These are phyloP conservation scores for Colletotrichum tropicale DNA, from an alignment of 2,329 filamentous ascomycete genomes.

Conservation along the genomic window DNA sequence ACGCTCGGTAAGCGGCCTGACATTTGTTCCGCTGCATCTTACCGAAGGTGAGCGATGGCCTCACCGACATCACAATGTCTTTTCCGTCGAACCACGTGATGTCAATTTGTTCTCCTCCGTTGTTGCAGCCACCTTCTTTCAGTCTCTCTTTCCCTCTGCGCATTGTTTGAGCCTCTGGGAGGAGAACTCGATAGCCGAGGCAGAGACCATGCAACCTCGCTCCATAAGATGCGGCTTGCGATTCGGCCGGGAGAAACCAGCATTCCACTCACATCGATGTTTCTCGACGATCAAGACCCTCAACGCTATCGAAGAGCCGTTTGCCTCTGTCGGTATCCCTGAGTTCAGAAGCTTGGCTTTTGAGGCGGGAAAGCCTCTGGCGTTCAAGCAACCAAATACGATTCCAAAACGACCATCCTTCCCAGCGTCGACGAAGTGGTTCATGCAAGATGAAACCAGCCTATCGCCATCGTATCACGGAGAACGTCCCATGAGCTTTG, in stretches of 20 bases:
- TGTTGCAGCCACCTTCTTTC: not conserved
- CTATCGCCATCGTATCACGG: not conserved
- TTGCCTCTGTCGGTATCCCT: not conserved
- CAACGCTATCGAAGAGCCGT: not conserved
- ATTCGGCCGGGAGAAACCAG: not conserved
- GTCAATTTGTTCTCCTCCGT: not conserved
- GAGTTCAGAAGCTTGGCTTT: slow-evolving; percentile 7
- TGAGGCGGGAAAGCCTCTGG: slow-evolving; percentile 14
- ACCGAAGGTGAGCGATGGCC: not conserved
- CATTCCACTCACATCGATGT: not conserved
- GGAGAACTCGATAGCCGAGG: not conserved
- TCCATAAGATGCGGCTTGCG: not conserved
- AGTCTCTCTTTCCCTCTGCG: not conserved
- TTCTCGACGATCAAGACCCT: not conserved
- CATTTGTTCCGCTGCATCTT: not conserved
- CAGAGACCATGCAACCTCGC: not conserved
- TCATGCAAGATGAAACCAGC: slow-evolving; percentile 9
- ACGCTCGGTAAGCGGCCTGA: not conserved
- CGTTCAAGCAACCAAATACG: slow-evolving; percentile 23
- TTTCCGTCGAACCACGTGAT: not conserved
- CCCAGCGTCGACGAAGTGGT: slow-evolving; percentile 31
- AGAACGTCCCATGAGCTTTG: not conserved
- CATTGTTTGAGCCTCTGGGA: not conserved
- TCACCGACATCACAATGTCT: not conserved
- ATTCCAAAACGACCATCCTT: slow-evolving; percentile 20